Percentiles rank a stretch among this genome's conserved stretches.
These are phyloP conservation scores for Apiospora sp. DNA, from an alignment of 2,329 filamentous ascomycete species.

Conservation along the genomic window DNA sequence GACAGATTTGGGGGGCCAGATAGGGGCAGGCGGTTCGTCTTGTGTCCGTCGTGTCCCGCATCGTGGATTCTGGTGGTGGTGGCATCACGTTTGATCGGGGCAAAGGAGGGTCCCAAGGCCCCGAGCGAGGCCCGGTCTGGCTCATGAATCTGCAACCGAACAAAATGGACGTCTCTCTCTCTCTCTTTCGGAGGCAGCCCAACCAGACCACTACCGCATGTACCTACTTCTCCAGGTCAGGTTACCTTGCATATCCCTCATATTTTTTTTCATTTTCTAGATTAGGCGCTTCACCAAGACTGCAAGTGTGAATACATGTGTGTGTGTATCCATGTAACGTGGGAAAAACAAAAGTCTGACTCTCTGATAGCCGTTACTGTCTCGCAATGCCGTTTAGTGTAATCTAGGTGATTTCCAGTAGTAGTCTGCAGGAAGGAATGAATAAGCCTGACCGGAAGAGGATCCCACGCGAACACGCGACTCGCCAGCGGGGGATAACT, in stretches of 20 bases:
- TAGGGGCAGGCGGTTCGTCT: background rate
- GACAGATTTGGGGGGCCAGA: background rate
- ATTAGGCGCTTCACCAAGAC: constrained; percentile 11
- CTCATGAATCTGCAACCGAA: constrained; percentile 3
- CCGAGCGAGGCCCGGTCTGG: constrained; percentile 3
- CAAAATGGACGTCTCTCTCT: background rate
- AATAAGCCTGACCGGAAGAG: background rate
- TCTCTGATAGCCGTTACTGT: constrained; percentile 9
- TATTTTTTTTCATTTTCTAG: background rate
- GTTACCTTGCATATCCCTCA: constrained; percentile 14
- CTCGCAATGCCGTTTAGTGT: constrained; percentile 3
- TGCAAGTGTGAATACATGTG: background rate
- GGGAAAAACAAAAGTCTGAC: constrained; percentile 8
- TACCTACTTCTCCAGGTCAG: constrained; percentile 2
- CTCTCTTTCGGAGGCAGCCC: background rate
- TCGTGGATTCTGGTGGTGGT: background rate
- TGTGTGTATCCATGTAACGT: background rate
- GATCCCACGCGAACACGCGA: constrained; percentile 8
- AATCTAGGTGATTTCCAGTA: background rate
- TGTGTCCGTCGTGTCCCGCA: background rate
- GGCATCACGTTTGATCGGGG: background rate
- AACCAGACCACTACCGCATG: background rate
- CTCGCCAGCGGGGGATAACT: constrained; percentile 10
- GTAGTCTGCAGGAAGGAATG: background rate
- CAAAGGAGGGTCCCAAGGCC: background rate